Evolutionary conservation across 1,284 basidiomycete species (phyloP).

Genomic region (Rhodotorula sp.): DNA sequence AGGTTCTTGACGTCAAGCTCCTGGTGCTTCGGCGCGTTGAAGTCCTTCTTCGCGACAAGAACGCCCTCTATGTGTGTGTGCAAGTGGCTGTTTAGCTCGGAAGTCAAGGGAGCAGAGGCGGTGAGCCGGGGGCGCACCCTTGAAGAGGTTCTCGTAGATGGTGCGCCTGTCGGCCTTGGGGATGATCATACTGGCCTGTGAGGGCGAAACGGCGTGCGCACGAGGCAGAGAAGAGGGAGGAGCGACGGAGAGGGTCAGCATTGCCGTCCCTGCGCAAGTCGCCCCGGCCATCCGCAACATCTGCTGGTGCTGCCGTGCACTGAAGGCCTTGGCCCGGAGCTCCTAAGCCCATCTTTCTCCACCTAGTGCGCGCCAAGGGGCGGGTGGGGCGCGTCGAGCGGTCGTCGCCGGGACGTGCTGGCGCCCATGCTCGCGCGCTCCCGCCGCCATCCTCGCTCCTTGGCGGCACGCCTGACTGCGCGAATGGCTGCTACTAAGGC

Average conservation of each 20-base stretch:
- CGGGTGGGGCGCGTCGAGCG: neutral
- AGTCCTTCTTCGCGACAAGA: slow-evolving; percentile 98
- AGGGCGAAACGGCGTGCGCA: neutral
- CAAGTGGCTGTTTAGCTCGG: slow-evolving; percentile 2
- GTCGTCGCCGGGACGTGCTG: no score
- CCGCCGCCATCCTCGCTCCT: neutral
- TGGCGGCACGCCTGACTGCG: no score
- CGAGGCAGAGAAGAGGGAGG: neutral
- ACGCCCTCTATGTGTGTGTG: slow-evolving; percentile 74
- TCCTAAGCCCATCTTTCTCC: neutral
- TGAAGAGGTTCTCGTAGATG: slow-evolving; percentile 91
- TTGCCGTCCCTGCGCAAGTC: neutral
- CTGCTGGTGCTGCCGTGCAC: neutral
- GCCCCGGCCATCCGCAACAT: neutral
- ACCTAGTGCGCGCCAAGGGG: neutral
- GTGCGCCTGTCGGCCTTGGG: slow-evolving; percentile 48
- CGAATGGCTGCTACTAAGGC: no score
- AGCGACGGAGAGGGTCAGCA: neutral
- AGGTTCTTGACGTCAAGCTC: slow-evolving; percentile 97
- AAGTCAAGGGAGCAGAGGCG: neutral
- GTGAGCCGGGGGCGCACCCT: slow-evolving; percentile 62
- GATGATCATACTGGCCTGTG: slow-evolving; percentile 47
- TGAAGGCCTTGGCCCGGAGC: neutral
- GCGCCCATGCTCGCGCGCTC: neutral
- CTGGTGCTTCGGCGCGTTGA: slow-evolving; percentile 91